Evolutionary conservation across 306 rosid species (phyloP), one percentile per base, ranked within the genome.

Genomic region (Medicago ruthenica): DNA sequence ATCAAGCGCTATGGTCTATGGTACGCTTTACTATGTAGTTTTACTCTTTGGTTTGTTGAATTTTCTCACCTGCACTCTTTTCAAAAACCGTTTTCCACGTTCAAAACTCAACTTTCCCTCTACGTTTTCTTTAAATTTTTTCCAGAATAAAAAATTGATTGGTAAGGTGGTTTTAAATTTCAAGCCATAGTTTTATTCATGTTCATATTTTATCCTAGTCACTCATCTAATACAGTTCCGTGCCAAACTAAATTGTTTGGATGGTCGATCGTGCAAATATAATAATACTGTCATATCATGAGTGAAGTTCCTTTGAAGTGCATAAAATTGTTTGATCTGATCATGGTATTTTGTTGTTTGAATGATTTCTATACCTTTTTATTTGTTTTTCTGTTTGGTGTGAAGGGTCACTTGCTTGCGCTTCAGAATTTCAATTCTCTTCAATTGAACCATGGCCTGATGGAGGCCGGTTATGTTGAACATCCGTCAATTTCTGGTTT

Each of bases 361-460:
- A 67, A 48, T 77, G 40, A 37, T 22, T 24, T 53, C 42, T 61
- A 54, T 37, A 36, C 61, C 50, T 27, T 69, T 44, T 68, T 41
- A 37, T 62, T 48, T 6, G 3, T 50, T 55, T 48, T 79, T 41
- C 81, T 54, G 60, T 84, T 77, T 79, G 78, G 21, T 70, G 68
- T 89, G 82, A 67, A 94, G 98, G 98, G 98, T 78, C 98, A 94
- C 81, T 86, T 88, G 79, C 89, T 94, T 67, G 89, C 79, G 67
- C 82, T 94, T 62, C 76, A 94, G 82, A 90, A 91, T 76, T 86
- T 86, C 72, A 79, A 81, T 59, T 81, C 75, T 81, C 85, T 91
- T 82, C 80, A 74, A 44, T 71, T 91, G 81, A 91, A 90, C 83
- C 98, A 91, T 85, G 98, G 94, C 73, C 76, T 89, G 77, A 94